Evolutionary conservation across 495 filamentous ascomycete genomes (phyloP).

Genomic region (Massariosphaeria phaeospora): DNA sequence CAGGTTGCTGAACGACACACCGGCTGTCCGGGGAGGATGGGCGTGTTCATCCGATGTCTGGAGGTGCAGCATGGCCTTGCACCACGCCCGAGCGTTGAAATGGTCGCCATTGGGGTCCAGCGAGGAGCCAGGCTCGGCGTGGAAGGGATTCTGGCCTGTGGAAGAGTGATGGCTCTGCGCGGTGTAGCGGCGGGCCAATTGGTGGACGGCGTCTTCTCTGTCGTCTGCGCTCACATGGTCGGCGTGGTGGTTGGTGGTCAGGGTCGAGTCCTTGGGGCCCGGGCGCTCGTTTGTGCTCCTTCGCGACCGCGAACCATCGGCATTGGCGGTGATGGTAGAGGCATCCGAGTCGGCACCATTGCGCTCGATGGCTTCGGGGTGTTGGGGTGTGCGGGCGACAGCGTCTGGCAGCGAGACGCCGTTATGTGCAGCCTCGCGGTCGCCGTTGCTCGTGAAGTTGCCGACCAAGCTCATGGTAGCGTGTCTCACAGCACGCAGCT

Average conservation of each 20-base stretch:
- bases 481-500: too few relatives aligned
- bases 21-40: slow-evolving; percentile 39
- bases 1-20: slow-evolving; percentile 46
- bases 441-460: slow-evolving; percentile 21
- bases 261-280: not conserved
- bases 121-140: slow-evolving; percentile 44
- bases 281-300: slow-evolving; percentile 5
- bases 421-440: slow-evolving; percentile 7
- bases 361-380: not conserved
- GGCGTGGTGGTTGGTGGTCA: slow-evolving; percentile 15
- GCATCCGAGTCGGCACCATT: slow-evolving; percentile 23
- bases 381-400: not conserved
- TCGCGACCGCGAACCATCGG: slow-evolving; percentile 4
- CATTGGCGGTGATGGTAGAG: slow-evolving; percentile 19
- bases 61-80: slow-evolving; percentile 46
- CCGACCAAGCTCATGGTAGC: slow-evolving; percentile 20
- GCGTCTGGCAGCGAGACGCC: slow-evolving; percentile 5
- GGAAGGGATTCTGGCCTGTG: slow-evolving; percentile 35
- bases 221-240: slow-evolving; percentile 1
- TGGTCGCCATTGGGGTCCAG: slow-evolving; percentile 54
- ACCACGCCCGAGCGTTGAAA: slow-evolving; percentile 58
- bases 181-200: slow-evolving; percentile 38
- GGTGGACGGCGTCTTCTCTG: slow-evolving; percentile 33
- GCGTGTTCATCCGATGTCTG: slow-evolving; percentile 33
- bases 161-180: slow-evolving; percentile 30